These are phyloP conservation scores for Lonicera japonica DNA, from an alignment of 129 eudicot species.

Conservation along the genomic window DNA sequence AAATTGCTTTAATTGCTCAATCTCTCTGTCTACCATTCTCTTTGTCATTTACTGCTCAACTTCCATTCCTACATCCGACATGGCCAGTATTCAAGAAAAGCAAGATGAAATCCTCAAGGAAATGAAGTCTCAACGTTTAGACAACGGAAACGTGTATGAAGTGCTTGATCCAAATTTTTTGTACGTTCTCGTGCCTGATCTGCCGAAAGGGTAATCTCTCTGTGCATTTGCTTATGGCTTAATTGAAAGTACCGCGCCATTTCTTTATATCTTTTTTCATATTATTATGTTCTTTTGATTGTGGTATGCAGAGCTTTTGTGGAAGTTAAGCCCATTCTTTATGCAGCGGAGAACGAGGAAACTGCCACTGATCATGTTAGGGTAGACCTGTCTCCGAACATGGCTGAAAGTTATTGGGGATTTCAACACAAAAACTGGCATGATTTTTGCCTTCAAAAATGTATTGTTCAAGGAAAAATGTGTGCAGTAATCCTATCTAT, in stretches of 20 bases:
- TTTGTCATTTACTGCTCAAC: conserved; percentile 61
- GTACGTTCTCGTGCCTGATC: conserved; percentile 80
- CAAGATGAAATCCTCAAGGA: conserved; percentile 35
- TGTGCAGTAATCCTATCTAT: conserved; percentile 58
- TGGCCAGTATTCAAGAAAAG: conserved; percentile 44
- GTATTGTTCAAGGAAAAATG: conserved; percentile 45
- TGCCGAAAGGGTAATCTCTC: conserved; percentile 68
- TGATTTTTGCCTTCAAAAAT: conserved; percentile 53
- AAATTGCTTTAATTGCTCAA: conserved; percentile 61
- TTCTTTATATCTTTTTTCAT: not conserved
- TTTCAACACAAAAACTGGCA: conserved; percentile 67
- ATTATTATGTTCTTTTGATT: conserved; percentile 8
- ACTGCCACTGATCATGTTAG: conserved; percentile 16
- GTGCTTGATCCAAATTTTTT: conserved; percentile 51
- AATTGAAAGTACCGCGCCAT: not conserved
- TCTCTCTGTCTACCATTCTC: conserved; percentile 52
- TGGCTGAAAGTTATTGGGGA: conserved; percentile 37
- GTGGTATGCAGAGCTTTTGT: conserved; percentile 63
- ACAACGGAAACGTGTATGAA: conserved; percentile 17
- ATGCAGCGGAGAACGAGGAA: conserved; percentile 39
- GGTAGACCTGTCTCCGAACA: conserved; percentile 19
- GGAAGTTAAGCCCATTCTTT: conserved; percentile 83
- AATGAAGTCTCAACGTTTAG: conserved; percentile 29
- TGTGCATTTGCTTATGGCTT: not conserved
- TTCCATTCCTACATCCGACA: conserved; percentile 39